phyloP scores from a whole-genome alignment of 306 rosid species.

The Prunus mira region DNA sequence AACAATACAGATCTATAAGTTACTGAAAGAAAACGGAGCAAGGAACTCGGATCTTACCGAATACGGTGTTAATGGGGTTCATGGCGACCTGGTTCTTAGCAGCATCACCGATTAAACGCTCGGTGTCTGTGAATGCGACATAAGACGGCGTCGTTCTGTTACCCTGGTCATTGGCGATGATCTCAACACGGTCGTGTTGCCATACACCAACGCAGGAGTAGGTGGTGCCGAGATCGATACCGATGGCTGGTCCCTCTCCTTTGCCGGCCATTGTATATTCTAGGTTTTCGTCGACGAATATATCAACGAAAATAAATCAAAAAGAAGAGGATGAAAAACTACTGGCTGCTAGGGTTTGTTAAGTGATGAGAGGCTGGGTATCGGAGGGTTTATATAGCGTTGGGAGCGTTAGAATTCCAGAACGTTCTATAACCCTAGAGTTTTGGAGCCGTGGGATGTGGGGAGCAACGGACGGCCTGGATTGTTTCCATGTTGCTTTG shows the following conservation, averaged over 20 bases:
- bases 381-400: constrained; percentile 25
- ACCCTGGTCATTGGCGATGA: constrained; percentile 69
- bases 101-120: constrained; percentile 61
- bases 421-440: constrained; percentile 35
- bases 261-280: constrained; percentile 47
- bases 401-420: constrained; percentile 36
- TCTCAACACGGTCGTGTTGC: constrained; percentile 70
- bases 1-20: background rate
- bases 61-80: constrained; percentile 64
- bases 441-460: constrained; percentile 13
- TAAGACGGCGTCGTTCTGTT: constrained; percentile 70
- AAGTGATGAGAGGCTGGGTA: accelerated
- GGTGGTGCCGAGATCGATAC: constrained; percentile 68
- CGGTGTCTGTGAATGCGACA: constrained; percentile 56
- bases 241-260: constrained; percentile 72
- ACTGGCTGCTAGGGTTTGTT: background rate
- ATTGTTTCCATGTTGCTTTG: background rate
- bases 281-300: background rate
- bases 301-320: background rate
- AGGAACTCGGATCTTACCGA: constrained; percentile 41
- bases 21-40: background rate
- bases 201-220: constrained; percentile 69
- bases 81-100: constrained; percentile 68
- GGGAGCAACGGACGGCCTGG: background rate
- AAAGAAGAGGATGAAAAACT: background rate